A percentile compares a stretch with the other conserved stretches of the same genome.
Evolutionary conservation across 1,284 basidiomycete genomes (phyloP).

Genomic region (Leccinum cinnamomeum): DNA sequence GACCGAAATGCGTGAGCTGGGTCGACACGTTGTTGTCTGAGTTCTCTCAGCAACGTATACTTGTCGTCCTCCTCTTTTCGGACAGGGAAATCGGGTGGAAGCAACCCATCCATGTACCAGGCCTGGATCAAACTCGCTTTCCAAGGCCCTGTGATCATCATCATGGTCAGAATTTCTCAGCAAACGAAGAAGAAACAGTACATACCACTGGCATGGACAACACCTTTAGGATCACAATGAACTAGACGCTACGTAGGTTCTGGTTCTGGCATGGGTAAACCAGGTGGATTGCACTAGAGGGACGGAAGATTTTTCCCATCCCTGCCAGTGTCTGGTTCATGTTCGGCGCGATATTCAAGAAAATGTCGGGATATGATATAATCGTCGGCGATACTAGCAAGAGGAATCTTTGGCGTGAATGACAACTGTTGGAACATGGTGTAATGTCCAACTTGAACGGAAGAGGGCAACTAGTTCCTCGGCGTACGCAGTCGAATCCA

Average conservation of each 20-base stretch:
- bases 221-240: constrained; percentile 76
- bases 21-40: constrained; percentile 71
- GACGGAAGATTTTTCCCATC: constrained; percentile 51
- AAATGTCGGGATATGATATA: constrained; percentile 82
- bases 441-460: constrained; percentile 74
- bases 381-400: constrained; percentile 83
- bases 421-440: constrained; percentile 85
- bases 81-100: constrained; percentile 77
- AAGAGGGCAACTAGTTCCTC: constrained; percentile 72
- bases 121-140: constrained; percentile 81
- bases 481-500: constrained; percentile 35
- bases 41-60: constrained; percentile 67
- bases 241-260: constrained; percentile 71
- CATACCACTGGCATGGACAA: constrained; percentile 62
- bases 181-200: constrained; percentile 9
- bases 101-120: constrained; percentile 78
- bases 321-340: constrained; percentile 56
- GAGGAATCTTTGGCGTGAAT: constrained; percentile 80
- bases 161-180: constrained; percentile 2
- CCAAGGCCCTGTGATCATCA: constrained; percentile 64
- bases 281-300: constrained; percentile 73
- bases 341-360: constrained; percentile 32
- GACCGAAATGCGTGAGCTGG: constrained; percentile 72
- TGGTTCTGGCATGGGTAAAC: constrained; percentile 66
- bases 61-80: constrained; percentile 69